phyloP scores from a whole-genome alignment of 176 grass and related monocot genomes.

The Avena insularis region DNA sequence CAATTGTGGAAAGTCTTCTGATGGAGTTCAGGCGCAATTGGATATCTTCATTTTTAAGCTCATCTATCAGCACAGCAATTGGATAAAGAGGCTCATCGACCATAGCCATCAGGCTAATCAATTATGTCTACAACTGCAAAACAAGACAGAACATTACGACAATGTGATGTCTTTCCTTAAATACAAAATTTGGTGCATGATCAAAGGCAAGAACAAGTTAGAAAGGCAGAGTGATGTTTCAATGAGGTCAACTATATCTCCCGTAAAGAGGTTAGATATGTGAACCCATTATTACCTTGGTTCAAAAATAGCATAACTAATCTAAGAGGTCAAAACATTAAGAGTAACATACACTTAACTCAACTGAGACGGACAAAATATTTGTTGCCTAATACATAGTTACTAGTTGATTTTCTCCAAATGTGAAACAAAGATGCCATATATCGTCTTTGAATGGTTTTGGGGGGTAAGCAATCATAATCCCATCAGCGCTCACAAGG shows the following conservation, averaged over 20 bases:
- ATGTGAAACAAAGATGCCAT: slow-evolving; percentile 15
- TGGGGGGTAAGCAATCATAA: not conserved
- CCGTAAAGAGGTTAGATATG: not conserved
- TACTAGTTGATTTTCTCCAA: not conserved
- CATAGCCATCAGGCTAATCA: slow-evolving; percentile 66
- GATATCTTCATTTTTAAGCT: slow-evolving; percentile 97
- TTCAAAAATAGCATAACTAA: not conserved
- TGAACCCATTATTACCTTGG: not conserved
- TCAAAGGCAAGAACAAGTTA: not conserved
- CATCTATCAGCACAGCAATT: slow-evolving; percentile 90
- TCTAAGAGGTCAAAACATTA: not conserved
- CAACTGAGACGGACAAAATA: not conserved
- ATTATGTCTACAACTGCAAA: slow-evolving; percentile 34
- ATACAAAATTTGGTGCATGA: not conserved
- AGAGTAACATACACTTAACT: not conserved
- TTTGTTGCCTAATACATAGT: not conserved
- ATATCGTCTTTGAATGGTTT: not conserved
- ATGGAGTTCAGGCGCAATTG: slow-evolving; percentile 93
- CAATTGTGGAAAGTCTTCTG: slow-evolving; percentile 88
- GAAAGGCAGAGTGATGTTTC: not conserved
- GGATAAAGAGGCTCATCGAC: slow-evolving; percentile 90
- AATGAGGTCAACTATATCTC: not conserved
- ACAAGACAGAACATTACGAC: slow-evolving; percentile 15
- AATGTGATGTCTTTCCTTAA: not conserved
- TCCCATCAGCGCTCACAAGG: not conserved